phyloP scores from a whole-genome alignment of 169 alveolate genomes.

The Babesia bovis region DNA sequence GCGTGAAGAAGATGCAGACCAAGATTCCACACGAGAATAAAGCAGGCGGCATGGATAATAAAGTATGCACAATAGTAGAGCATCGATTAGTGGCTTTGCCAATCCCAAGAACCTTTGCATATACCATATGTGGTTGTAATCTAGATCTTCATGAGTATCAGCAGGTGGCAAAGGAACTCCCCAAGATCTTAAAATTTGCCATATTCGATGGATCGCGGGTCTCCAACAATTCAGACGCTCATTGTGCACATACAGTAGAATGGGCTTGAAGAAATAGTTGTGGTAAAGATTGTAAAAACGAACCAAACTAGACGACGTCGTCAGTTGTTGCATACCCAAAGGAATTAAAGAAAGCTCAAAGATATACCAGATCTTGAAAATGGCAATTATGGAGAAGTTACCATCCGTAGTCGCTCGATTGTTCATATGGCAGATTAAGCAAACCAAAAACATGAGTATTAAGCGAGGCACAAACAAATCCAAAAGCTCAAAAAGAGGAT shows the following conservation, averaged over 20 bases:
- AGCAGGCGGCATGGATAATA: neutral
- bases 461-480: conserved; percentile 38
- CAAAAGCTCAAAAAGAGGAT: neutral
- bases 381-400: conserved; percentile 36
- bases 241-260: conserved; percentile 7
- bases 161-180: neutral
- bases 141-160: neutral
- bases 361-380: conserved; percentile 51
- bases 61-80: conserved; percentile 23
- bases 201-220: neutral
- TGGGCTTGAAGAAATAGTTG: conserved; percentile 35
- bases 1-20: neutral
- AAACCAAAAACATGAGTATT: conserved; percentile 6
- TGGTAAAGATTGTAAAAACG: conserved; percentile 33
- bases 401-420: conserved; percentile 11
- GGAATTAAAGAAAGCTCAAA: conserved; percentile 48
- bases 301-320: conserved; percentile 50
- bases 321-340: conserved; percentile 40
- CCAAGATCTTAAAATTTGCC: neutral
- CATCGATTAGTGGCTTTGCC: conserved; percentile 39
- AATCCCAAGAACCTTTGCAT: conserved; percentile 35
- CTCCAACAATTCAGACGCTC: conserved; percentile 62
- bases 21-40: neutral
- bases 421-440: conserved; percentile 20
- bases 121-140: conserved; percentile 52